A percentile compares a stretch with the other conserved stretches of the same genome.
Conservation (phyloP, 768 basidiomycete species). For the Phanerochaete carnosa region DNA sequence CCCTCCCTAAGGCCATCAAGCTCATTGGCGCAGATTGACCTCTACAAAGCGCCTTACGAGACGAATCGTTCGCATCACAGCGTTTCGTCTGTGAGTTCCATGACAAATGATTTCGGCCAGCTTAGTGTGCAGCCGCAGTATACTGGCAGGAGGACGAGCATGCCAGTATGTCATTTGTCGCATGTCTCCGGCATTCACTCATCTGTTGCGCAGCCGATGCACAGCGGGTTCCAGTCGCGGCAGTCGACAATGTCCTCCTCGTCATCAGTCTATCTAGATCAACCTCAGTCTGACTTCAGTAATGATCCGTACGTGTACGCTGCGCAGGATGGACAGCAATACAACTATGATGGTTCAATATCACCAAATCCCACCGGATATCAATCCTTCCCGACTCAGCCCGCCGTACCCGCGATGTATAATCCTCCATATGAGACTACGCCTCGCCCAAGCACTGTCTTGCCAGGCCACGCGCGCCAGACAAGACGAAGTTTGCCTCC, state of each 20-base stretch:
- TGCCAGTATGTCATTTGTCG: slow-evolving; percentile 17
- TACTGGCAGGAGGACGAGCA: slow-evolving; percentile 15
- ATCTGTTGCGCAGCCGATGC: background rate
- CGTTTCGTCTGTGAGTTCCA: slow-evolving; percentile 43
- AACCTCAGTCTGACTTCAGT: background rate
- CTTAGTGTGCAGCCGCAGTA: slow-evolving; percentile 42
- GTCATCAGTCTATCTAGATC: slow-evolving; percentile 28
- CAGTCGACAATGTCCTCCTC: background rate
- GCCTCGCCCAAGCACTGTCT: slow-evolving; percentile 31
- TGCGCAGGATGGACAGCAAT: background rate
- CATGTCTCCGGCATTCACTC: background rate
- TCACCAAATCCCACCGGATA: slow-evolving; percentile 3
- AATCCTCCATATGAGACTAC: slow-evolving; percentile 44
- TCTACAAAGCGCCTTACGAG: slow-evolving; percentile 78
- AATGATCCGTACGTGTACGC: slow-evolving; percentile 4
- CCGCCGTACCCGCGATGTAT: slow-evolving; percentile 37
- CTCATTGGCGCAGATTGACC: slow-evolving; percentile 57
- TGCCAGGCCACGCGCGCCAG: slow-evolving; percentile 34
- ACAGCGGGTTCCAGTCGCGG: slow-evolving; percentile 2
- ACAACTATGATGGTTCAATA: slow-evolving; percentile 10
- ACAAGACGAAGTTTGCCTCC: slow-evolving; percentile 67
- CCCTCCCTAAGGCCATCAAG: slow-evolving; percentile 60
- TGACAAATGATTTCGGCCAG: slow-evolving; percentile 67
- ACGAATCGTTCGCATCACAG: slow-evolving; percentile 34
- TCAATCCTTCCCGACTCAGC: slow-evolving; percentile 16